These are phyloP conservation scores for Hypoxylon lenormandii DNA, from an alignment of 495 filamentous ascomycete genomes.

Conservation along the genomic window DNA sequence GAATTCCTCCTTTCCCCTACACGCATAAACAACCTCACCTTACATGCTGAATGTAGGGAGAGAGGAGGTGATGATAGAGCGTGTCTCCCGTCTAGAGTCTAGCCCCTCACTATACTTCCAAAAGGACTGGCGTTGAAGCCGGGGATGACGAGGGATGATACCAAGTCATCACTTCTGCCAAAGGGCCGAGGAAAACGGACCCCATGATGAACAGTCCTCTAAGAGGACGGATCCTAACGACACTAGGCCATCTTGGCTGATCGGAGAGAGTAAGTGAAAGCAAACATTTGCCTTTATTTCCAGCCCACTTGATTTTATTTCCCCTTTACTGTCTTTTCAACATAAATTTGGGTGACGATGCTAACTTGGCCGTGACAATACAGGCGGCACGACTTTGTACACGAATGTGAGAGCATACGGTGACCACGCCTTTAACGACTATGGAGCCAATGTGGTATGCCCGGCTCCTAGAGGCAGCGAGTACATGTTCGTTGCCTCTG, in stretches of 20 bases:
- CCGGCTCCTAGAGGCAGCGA: constrained; percentile 35
- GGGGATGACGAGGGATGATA: too few species aligned
- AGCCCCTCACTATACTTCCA: too few species aligned
- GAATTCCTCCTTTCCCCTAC: too few species aligned
- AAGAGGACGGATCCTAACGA: constrained; percentile 3
- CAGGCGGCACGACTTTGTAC: neutral
- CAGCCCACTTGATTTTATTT: too few species aligned
- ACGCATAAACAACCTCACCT: too few species aligned
- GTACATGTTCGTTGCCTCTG: constrained; percentile 47
- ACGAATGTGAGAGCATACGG: neutral
- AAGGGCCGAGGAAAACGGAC: too few species aligned
- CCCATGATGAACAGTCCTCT: too few species aligned
- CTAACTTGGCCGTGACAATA: constrained; percentile 1
- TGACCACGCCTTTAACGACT: neutral
- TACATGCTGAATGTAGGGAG: too few species aligned
- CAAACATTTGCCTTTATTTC: neutral
- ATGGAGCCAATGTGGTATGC: constrained; percentile 31
- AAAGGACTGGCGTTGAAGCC: too few species aligned
- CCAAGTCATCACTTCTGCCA: too few species aligned
- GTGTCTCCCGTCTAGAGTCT: too few species aligned
- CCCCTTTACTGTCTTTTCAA: neutral
- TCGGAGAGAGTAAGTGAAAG: constrained; percentile 21
- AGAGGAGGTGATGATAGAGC: too few species aligned
- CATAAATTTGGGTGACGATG: neutral
- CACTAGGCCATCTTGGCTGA: constrained; percentile 31